Evolutionary conservation across 305 asterid species (phyloP), one percentile per base, ranked within the genome.

Genomic region (Solanum hybrid): DNA sequence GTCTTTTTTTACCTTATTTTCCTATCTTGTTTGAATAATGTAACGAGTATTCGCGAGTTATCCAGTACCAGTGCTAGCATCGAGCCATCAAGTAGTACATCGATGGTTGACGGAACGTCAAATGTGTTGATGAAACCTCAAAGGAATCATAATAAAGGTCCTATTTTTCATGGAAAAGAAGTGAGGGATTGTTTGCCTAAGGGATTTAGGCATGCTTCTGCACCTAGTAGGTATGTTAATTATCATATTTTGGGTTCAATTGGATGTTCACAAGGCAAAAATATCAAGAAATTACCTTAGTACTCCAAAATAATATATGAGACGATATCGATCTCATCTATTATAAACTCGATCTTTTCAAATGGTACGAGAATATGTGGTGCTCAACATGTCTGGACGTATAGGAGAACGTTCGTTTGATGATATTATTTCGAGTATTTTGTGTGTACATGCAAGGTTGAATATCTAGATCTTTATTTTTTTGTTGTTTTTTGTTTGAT

Each of bases 211-310:
- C 98, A 92, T 87, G 94, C 98, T 5, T 97, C 99, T 0, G 98
- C 96, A 22, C 99, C 99, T 4, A 96, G 99, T 88, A 97, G 99
- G 5, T 96, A 89, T 82, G 98, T 94, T 60, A 97, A 97, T 32
- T 93, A 92, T 69, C 95, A 93, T 29, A 91, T 93, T 7, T 91
- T 93, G 12, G 95, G 96, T 14, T 92, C 95, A 16, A 87, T 81
- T 60, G 89, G 92, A 51, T 96, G 99, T 89, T 42, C 77, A 1
- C 87, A 93, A 3, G 91, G 78, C 89, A 66, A 79, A 32, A 87
- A 82, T 32, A 78, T 13, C 87, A 75, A 34, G 80, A 90, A 76
- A 80, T 24, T 38, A 38, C 86, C 85, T 34, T 36, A 79, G 85
- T 56, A 56, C 69, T n/a, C 56, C 26, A 77, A 20, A 80, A 38